These are phyloP conservation scores for Septoria linicola DNA, from an alignment of 2,329 filamentous ascomycete species.

Conservation along the genomic window DNA sequence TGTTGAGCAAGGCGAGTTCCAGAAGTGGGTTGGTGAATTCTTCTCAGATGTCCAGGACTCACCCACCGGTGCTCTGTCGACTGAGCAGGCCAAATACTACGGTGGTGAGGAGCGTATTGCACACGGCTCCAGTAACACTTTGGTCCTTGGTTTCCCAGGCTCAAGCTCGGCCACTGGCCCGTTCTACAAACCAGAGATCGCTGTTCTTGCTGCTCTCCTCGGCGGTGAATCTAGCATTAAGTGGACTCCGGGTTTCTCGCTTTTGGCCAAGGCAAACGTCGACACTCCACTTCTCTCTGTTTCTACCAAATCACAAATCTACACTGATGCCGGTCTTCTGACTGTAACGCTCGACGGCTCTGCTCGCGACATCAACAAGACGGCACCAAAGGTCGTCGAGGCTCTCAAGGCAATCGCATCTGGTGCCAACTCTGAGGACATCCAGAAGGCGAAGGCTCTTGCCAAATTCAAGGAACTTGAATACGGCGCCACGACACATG, in stretches of 20 bases:
- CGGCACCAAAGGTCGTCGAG: slow-evolving; percentile 74
- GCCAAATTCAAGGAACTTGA: slow-evolving; percentile 93
- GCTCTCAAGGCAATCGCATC: slow-evolving; percentile 74
- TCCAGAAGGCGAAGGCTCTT: slow-evolving; percentile 86
- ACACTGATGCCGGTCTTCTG: slow-evolving; percentile 92
- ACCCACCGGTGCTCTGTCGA: slow-evolving; percentile 55
- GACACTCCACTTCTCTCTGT: slow-evolving; percentile 65
- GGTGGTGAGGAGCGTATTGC: slow-evolving; percentile 91
- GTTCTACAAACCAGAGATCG: slow-evolving; percentile 83
- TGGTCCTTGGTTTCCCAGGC: slow-evolving; percentile 91
- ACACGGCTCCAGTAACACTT: slow-evolving; percentile 72
- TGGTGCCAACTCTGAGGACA: slow-evolving; percentile 74
- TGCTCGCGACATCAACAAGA: slow-evolving; percentile 69
- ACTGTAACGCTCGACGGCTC: slow-evolving; percentile 77
- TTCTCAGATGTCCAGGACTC: slow-evolving; percentile 68
- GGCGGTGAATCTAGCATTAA: slow-evolving; percentile 91
- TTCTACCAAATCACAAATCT: slow-evolving; percentile 74
- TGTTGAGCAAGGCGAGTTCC: slow-evolving; percentile 69
- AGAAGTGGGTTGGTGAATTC: slow-evolving; percentile 91
- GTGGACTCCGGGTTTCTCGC: slow-evolving; percentile 90
- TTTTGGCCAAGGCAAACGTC: slow-evolving; percentile 76
- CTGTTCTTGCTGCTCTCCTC: slow-evolving; percentile 83
- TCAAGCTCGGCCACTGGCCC: slow-evolving; percentile 70
- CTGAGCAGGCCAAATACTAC: slow-evolving; percentile 76
- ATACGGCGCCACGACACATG: slow-evolving; percentile 71